These are phyloP conservation scores for Caloboletus firmus DNA, from an alignment of 1,284 basidiomycete genomes.

Conservation along the genomic window DNA sequence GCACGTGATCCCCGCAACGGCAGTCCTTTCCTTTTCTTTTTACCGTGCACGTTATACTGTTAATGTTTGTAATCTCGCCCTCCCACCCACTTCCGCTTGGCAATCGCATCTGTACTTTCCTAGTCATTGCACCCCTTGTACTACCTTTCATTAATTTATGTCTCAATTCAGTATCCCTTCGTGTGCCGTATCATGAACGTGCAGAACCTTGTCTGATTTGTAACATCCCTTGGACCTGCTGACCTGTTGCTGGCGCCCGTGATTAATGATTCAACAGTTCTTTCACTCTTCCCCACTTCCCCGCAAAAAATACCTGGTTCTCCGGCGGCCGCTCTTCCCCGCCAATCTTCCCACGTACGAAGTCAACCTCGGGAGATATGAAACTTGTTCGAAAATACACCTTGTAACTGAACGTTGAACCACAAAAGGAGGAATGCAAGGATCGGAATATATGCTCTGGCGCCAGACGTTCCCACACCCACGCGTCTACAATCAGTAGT, in stretches of 20 bases:
- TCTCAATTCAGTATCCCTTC: not conserved
- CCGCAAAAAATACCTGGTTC: slow-evolving; percentile 32
- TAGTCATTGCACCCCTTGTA: slow-evolving; percentile 23
- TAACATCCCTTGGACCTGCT: not conserved
- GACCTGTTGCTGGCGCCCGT: not conserved
- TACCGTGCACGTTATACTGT: slow-evolving; percentile 13
- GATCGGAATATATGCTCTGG: slow-evolving; percentile 52
- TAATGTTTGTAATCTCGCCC: slow-evolving; percentile 11
- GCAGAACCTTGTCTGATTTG: not conserved
- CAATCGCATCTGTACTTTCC: slow-evolving; percentile 30
- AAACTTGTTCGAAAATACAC: slow-evolving; percentile 50
- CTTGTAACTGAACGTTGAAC: slow-evolving; percentile 62
- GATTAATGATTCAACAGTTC: not conserved
- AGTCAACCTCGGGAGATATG: slow-evolving; percentile 61
- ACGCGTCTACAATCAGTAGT: not conserved
- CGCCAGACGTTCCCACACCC: not conserved
- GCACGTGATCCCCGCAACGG: slow-evolving; percentile 22
- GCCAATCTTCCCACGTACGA: slow-evolving; percentile 61
- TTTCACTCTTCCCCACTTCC: slow-evolving; percentile 8
- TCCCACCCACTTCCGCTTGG: not conserved
- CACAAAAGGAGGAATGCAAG: slow-evolving; percentile 58
- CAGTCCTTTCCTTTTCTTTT: not conserved
- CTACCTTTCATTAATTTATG: slow-evolving; percentile 23
- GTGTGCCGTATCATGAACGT: slow-evolving; percentile 7
- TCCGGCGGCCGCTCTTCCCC: slow-evolving; percentile 53